Conservation (phyloP, 176 grass and related monocot genomes). For the Pharus latifolius region DNA sequence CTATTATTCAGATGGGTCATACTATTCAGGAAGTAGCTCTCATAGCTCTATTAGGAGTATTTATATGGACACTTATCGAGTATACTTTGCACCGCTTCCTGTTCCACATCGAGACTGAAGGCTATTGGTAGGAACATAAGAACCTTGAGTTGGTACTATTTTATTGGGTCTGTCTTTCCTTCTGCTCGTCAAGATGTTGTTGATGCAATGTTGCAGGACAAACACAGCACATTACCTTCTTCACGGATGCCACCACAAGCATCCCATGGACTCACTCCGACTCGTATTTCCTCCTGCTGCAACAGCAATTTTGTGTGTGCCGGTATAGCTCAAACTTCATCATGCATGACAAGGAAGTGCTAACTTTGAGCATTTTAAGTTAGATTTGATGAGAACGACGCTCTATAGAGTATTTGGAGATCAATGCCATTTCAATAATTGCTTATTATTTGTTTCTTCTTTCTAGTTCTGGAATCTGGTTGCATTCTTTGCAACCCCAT, state of each 20-base stretch:
- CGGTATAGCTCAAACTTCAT: slow-evolving; percentile 29
- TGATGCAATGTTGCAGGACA: slow-evolving; percentile 34
- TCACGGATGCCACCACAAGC: slow-evolving; percentile 97
- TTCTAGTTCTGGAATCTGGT: slow-evolving; percentile 88
- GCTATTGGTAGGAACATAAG: slow-evolving; percentile 43
- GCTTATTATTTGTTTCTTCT: not conserved
- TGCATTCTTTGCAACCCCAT: slow-evolving; percentile 39
- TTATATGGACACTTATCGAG: slow-evolving; percentile 86
- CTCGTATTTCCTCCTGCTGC: slow-evolving; percentile 85
- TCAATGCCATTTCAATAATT: not conserved
- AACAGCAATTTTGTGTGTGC: slow-evolving; percentile 71
- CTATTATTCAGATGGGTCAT: slow-evolving; percentile 54
- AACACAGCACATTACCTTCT: slow-evolving; percentile 86
- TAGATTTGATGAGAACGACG: not conserved
- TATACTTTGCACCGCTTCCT: slow-evolving; percentile 86
- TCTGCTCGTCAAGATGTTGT: not conserved
- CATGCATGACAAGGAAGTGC: not conserved
- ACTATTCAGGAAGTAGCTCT: slow-evolving; percentile 35
- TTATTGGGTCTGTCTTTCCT: not conserved
- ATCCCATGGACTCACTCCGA: slow-evolving; percentile 84
- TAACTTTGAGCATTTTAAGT: not conserved
- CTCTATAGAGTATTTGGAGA: not conserved
- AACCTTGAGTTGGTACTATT: not conserved
- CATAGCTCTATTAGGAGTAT: slow-evolving; percentile 45
- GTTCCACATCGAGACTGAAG: slow-evolving; percentile 83